phyloP scores from a whole-genome alignment of 202 grass and related monocot genomes.

The Panicum hallii region DNA sequence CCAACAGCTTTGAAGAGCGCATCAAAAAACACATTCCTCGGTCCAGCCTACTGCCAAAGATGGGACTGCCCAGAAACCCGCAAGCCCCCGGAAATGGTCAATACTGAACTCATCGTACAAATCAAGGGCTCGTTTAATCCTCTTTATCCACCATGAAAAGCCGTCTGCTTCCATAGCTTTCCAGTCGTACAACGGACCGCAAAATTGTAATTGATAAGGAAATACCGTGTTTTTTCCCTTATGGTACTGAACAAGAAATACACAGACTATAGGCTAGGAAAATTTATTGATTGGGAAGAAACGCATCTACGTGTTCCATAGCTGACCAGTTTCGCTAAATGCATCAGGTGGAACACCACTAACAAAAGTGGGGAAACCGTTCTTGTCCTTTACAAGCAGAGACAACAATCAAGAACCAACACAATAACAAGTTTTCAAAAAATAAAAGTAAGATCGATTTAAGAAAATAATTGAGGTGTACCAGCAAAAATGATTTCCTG shows the following conservation, averaged over 20 bases:
- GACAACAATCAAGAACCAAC: background rate
- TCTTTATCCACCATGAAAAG: conserved; percentile 90
- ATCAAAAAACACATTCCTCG: conserved; percentile 91
- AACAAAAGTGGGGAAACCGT: conserved; percentile 86
- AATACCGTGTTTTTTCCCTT: background rate
- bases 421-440: conserved; percentile 29
- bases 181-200: conserved; percentile 92
- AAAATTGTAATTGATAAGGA: conserved; percentile 41
- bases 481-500: conserved; percentile 95
- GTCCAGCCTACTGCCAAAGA: conserved; percentile 97
- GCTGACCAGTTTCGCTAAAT: conserved; percentile 95
- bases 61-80: conserved; percentile 91
- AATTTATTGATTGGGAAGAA: conserved; percentile 2
- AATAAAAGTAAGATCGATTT: conserved; percentile 16
- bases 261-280: background rate
- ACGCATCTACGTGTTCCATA: conserved; percentile 83
- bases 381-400: conserved; percentile 79
- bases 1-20: conserved; percentile 83
- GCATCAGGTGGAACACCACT: conserved; percentile 96
- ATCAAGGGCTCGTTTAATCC: conserved; percentile 96
- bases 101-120: conserved; percentile 98
- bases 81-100: conserved; percentile 94
- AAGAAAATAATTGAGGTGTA: conserved; percentile 50
- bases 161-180: conserved; percentile 80
- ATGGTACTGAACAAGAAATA: conserved; percentile 24